phyloP scores from a whole-genome alignment of 768 basidiomycete genomes.

The Mycena belliarum region DNA sequence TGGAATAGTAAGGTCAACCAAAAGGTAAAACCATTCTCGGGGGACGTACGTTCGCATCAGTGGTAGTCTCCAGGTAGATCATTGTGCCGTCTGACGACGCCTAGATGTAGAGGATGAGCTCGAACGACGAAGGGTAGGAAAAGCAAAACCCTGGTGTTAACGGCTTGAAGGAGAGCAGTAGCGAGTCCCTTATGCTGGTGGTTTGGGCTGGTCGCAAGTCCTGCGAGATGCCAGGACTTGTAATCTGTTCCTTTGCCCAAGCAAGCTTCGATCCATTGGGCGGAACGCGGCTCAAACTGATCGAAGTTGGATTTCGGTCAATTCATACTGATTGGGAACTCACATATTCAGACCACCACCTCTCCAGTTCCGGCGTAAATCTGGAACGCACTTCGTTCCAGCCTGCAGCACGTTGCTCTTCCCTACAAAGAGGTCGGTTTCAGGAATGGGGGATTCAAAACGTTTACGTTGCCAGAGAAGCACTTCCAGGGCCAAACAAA shows the following conservation, averaged over 20 bases:
- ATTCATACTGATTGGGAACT: neutral
- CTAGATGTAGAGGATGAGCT: neutral
- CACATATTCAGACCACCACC: conserved; percentile 20
- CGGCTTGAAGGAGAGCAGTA: conserved; percentile 12
- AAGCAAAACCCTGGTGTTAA: conserved; percentile 13
- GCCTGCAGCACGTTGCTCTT: conserved; percentile 18
- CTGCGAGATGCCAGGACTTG: conserved; percentile 15
- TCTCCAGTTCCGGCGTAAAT: conserved; percentile 11
- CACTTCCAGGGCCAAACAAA: conserved; percentile 18
- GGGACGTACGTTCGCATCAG: conserved; percentile 7
- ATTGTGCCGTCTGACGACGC: neutral
- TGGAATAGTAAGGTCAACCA: neutral
- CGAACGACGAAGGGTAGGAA: neutral
- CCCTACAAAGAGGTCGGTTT: neutral
- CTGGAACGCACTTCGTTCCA: conserved; percentile 1
- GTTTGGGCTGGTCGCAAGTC: conserved; percentile 16
- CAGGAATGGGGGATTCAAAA: neutral
- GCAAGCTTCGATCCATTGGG: neutral
- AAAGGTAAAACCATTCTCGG: neutral
- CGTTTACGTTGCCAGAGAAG: conserved; percentile 13
- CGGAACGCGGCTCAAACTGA: conserved; percentile 7
- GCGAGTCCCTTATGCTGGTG: conserved; percentile 18
- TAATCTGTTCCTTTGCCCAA: conserved; percentile 9
- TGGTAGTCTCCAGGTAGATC: conserved; percentile 19
- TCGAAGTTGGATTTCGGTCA: neutral